phyloP scores from a whole-genome alignment of 495 filamentous ascomycete species.

The Tuber calosporum region DNA sequence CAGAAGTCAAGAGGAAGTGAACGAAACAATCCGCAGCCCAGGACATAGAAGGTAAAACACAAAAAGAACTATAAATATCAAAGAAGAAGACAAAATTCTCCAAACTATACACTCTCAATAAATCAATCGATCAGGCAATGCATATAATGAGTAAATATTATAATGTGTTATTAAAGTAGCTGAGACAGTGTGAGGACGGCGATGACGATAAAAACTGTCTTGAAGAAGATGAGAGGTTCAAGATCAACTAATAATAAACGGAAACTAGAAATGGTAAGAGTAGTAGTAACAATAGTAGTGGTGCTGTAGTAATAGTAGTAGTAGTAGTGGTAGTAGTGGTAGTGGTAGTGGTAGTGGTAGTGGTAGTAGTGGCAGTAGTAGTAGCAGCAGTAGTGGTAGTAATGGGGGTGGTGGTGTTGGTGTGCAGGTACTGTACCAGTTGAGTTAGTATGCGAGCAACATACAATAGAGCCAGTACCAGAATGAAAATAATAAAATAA shows the following conservation, averaged over 20 bases:
- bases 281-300: not conserved
- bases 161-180: not conserved
- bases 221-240: not conserved
- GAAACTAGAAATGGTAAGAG: not conserved
- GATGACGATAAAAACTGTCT: not conserved
- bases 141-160: not conserved
- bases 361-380: not conserved
- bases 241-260: not conserved
- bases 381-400: not conserved
- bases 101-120: not conserved
- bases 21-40: not conserved
- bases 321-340: not conserved
- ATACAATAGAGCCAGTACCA: not conserved
- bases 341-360: too few relatives aligned
- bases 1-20: not conserved
- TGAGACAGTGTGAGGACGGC: not conserved
- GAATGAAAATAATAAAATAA: not conserved
- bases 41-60: not conserved
- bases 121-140: conserved; percentile 1
- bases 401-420: too few relatives aligned
- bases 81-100: not conserved
- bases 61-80: not conserved
- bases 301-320: not conserved
- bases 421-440: not conserved
- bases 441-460: not conserved